Conservation (phyloP, 2,329 filamentous ascomycete species). For the Verticillium isaacii region DNA sequence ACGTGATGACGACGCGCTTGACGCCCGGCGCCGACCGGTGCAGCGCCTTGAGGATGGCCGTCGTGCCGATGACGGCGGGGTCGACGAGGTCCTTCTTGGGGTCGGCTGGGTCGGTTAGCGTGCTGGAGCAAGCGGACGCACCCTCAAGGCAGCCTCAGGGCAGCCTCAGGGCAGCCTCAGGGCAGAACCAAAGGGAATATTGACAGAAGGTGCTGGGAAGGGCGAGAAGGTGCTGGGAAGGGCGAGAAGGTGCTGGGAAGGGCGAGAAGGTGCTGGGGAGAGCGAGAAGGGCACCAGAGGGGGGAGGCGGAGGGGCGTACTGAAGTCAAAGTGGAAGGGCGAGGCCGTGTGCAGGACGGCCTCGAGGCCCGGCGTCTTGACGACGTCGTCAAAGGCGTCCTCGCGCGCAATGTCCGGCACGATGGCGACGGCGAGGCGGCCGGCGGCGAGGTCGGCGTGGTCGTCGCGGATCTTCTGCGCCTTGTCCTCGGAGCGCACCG, state of each 20-base stretch:
- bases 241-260: neutral
- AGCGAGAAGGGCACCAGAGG: neutral
- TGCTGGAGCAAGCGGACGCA: neutral
- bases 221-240: neutral
- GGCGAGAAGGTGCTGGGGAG: neutral
- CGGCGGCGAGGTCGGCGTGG: constrained; percentile 34
- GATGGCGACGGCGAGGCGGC: constrained; percentile 49
- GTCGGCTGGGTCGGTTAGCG: constrained; percentile 27
- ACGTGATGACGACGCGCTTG: constrained; percentile 64
- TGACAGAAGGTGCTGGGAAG: neutral
- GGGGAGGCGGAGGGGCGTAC: constrained; percentile 15
- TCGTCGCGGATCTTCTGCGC: constrained; percentile 45
- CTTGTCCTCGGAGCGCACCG: constrained; percentile 50
- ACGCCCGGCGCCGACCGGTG: constrained; percentile 54
- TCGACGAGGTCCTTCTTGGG: constrained; percentile 50
- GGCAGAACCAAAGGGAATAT: neutral
- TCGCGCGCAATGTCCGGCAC: constrained; percentile 74
- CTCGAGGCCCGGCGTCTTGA: constrained; percentile 43
- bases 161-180: too few species aligned
- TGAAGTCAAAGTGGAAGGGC: constrained; percentile 51
- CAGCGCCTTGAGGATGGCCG: constrained; percentile 67
- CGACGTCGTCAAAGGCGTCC: constrained; percentile 66
- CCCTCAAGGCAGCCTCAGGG: too few species aligned
- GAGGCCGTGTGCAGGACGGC: constrained; percentile 58
- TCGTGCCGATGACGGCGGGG: constrained; percentile 55